A percentile compares a stretch with the other conserved stretches of the same genome.
Evolutionary conservation across 2,329 filamentous ascomycete species (phyloP).

Genomic region (Trichoderma sp.): DNA sequence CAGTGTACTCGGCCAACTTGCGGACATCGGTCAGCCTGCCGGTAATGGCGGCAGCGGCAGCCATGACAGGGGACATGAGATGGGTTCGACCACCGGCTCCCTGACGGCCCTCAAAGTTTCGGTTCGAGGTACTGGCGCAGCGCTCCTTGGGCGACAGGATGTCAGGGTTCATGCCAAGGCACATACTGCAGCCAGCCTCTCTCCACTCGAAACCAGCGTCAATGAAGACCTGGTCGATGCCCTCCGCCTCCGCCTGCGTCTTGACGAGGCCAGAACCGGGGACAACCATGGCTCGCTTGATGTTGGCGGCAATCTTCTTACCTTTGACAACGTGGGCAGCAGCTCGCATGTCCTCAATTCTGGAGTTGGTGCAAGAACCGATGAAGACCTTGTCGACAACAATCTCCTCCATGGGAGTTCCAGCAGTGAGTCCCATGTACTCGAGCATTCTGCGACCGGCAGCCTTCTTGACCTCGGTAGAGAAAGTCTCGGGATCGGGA

Average conservation of each 20-base stretch:
- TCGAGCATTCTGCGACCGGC: slow-evolving; percentile 79
- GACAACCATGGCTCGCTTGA: slow-evolving; percentile 94
- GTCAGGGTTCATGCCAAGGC: slow-evolving; percentile 98
- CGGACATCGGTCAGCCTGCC: slow-evolving; percentile 92
- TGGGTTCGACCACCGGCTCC: slow-evolving; percentile 89
- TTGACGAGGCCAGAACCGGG: slow-evolving; percentile 95
- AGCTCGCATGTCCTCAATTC: slow-evolving; percentile 90
- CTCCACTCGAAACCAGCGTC: slow-evolving; percentile 97
- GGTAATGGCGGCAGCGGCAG: slow-evolving; percentile 82
- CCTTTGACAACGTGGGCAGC: slow-evolving; percentile 85
- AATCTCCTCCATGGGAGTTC: slow-evolving; percentile 90
- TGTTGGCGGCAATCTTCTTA: slow-evolving; percentile 78
- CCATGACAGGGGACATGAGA: slow-evolving; percentile 96
- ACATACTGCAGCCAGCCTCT: slow-evolving; percentile 98
- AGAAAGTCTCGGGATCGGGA: slow-evolving; percentile 83
- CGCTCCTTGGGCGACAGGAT: slow-evolving; percentile 89
- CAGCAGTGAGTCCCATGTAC: slow-evolving; percentile 91
- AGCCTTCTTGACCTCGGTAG: slow-evolving; percentile 73
- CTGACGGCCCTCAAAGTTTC: slow-evolving; percentile 96
- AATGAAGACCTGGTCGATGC: slow-evolving; percentile 85
- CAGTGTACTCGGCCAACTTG: slow-evolving; percentile 63
- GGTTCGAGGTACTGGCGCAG: slow-evolving; percentile 92
- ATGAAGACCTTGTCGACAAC: slow-evolving; percentile 95
- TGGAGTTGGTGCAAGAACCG: slow-evolving; percentile 94
- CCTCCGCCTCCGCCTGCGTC: slow-evolving; percentile 84